These are phyloP conservation scores for Penicillium mononematosum DNA, from an alignment of 495 filamentous ascomycete species.

Conservation along the genomic window DNA sequence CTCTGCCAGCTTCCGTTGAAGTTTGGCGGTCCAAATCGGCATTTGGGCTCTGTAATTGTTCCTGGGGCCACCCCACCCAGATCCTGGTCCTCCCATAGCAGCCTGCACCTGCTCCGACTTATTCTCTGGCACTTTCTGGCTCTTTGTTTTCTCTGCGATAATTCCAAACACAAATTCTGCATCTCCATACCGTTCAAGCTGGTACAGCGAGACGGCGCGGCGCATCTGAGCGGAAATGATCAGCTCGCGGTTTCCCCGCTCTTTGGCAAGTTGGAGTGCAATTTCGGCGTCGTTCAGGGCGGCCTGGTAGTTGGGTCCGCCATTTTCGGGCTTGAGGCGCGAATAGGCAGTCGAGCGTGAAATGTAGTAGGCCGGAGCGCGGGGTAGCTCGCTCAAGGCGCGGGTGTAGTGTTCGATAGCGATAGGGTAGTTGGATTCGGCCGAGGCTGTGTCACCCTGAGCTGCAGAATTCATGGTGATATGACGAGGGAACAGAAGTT, in stretches of 20 bases:
- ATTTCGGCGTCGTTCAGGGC: constrained; percentile 80
- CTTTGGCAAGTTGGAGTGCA: constrained; percentile 64
- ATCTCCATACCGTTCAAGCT: constrained; percentile 71
- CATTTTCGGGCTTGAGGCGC: constrained; percentile 53
- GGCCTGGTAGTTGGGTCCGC: constrained; percentile 45
- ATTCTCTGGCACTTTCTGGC: constrained; percentile 51
- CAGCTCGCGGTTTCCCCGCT: constrained; percentile 75
- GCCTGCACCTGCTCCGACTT: constrained; percentile 34
- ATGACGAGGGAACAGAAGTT: neutral
- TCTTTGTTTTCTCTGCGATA: constrained; percentile 58
- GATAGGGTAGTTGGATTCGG: constrained; percentile 56
- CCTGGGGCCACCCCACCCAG: neutral
- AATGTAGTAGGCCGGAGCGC: constrained; percentile 78
- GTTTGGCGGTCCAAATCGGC: constrained; percentile 62
- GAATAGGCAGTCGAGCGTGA: constrained; percentile 83
- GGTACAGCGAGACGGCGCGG: constrained; percentile 70
- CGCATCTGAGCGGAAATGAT: constrained; percentile 81
- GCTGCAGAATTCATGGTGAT: constrained; percentile 58
- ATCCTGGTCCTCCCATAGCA: constrained; percentile 25
- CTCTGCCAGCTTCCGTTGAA: constrained; percentile 48
- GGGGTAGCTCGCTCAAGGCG: constrained; percentile 64
- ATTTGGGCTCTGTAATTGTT: constrained; percentile 28
- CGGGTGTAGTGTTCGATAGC: constrained; percentile 74
- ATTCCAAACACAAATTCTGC: constrained; percentile 68
- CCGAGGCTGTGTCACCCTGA: constrained; percentile 63